Evolutionary conservation across 2,329 filamentous ascomycete genomes (phyloP), one percentile per base, ranked within the genome.

Genomic region (Phoma sp.): DNA sequence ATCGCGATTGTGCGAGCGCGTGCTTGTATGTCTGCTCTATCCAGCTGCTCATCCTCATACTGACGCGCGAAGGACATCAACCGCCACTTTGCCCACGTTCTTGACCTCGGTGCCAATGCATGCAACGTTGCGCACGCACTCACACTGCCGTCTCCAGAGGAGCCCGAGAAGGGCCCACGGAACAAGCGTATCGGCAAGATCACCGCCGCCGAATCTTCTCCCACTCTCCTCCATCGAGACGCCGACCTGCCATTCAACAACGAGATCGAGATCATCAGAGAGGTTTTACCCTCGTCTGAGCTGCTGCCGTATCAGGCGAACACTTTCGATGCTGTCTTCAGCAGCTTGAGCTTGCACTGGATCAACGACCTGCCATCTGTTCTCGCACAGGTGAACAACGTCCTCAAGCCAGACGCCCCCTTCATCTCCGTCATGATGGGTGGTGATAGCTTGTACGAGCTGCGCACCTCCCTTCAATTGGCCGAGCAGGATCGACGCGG

Each of bases 351-450:
- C 53, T 81, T 99, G 72, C 95, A 99, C 77, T 99, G 95, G 95
- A 89, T 97, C 80, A 99, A 99, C 73, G 91, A 99, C 74, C 84
- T 99, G 4, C 95, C 95, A 0, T 90, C 89, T 1, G 80, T 96
- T 9, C 82, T 99, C 2, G 82, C 87, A 1, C 91, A 96, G 70
- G 89, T 97, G 71, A 96, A 96, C 79, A 83, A 85, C 61, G 80
- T 96, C 30, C 83, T 99, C 24, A 96, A 96, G 75, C 92, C 93
- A 0, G 95, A 99, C 73, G 83, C 85, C 52, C 92, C 96, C 1
- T 96, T 99, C 70, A 87, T 99, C 41, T 93, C 90, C 11, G 93
- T 93, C 62, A 99, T 99, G 93, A 88, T 96, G 57, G 95, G 95
- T 51, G 95, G 95, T 0, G 95, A 99, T 74, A 93, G 90, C 7